Base-by-base conservation (phyloP, 176 grass and related monocot species). In the Echinochloa phyllopogon region DNA sequence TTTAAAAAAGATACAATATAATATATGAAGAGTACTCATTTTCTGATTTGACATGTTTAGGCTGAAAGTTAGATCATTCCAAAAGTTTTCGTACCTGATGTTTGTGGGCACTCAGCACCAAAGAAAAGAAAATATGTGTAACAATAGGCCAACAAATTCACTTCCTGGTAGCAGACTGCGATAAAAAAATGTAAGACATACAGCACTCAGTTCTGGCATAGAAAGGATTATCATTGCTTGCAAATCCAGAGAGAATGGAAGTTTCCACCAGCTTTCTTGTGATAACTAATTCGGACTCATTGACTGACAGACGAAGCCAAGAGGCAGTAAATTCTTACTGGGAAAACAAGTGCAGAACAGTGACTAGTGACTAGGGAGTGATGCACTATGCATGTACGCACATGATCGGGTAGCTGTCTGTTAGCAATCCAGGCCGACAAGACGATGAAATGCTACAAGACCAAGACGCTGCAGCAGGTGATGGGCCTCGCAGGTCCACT, bases 21-120 rank as follows among this genome's bases (percentile, higher is more conserved):
- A n/a, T n/a, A n/a, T n/a, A 17, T 43, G 55, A 72, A n/a, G 27
- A 64, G 16, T 65, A n/a, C 15, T 20, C 37, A 27, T 74, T 84
- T 63, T 80, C 17, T 75, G 41, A 80, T 29, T 51, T 75, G 41
- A 43, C 8, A 79, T n/a, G 20, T 41, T 84, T 58, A 80, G 16
- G 59, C 27, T 33, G 60, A 16, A 85, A 77, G 39, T 44, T 63
- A 33, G 64, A 58, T 4, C 51, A 3, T 72, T 83, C 5, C 27
- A 84, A 29, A 2, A 50, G 62, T 75, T 83, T 27, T 69, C 38
- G 52, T 58, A 18, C 38, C 25, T 78, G n/a, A 83, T 77, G 36
- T 61, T 72, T 51, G 41, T 3, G 27, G 3, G 36, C 13, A 66
- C 67, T 40, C 75, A 27, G 59, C 27, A 29, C 8, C 37, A 24